Conservation (phyloP, 257 asterid species). For the Solanum ossicruentum region DNA sequence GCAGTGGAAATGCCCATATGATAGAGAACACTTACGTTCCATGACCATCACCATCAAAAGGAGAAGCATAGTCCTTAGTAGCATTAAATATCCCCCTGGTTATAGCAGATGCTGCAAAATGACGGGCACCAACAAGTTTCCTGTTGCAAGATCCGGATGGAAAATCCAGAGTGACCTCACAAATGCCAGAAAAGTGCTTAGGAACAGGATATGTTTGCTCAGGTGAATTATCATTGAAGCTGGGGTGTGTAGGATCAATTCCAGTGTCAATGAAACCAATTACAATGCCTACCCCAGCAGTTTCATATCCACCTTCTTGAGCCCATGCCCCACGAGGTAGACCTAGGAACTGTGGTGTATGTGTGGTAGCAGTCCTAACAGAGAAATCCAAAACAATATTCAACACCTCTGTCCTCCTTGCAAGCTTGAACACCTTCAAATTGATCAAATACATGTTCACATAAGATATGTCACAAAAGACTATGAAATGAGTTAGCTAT, state of each 20-base stretch:
- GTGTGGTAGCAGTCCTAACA: conserved; percentile 80
- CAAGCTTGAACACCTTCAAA: conserved; percentile 69
- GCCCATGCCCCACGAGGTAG: conserved; percentile 97
- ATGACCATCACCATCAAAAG: conserved; percentile 95
- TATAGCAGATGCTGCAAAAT: conserved; percentile 97
- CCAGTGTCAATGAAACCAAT: conserved; percentile 95
- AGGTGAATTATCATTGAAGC: conserved; percentile 58
- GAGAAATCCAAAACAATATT: conserved; percentile 81
- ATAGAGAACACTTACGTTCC: conserved; percentile 68
- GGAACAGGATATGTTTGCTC: conserved; percentile 71
- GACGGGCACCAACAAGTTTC: conserved; percentile 95
- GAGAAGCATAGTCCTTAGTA: conserved; percentile 91
- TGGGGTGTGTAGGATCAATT: conserved; percentile 84
- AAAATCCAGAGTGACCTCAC: conserved; percentile 91
- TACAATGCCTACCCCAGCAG: conserved; percentile 89
- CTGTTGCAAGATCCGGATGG: conserved; percentile 99
- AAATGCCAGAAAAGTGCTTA: conserved; percentile 71
- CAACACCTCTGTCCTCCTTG: conserved; percentile 65
- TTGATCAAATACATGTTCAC: neutral
- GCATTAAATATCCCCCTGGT: conserved; percentile 96
- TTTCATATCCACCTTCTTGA: conserved; percentile 82
- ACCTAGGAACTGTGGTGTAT: conserved; percentile 96
- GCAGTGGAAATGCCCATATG: neutral
- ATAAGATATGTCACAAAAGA: neutral
- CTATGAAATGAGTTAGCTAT: neutral